Conservation (phyloP, 345 rosid genomes). For the Lepidium aucheri region DNA sequence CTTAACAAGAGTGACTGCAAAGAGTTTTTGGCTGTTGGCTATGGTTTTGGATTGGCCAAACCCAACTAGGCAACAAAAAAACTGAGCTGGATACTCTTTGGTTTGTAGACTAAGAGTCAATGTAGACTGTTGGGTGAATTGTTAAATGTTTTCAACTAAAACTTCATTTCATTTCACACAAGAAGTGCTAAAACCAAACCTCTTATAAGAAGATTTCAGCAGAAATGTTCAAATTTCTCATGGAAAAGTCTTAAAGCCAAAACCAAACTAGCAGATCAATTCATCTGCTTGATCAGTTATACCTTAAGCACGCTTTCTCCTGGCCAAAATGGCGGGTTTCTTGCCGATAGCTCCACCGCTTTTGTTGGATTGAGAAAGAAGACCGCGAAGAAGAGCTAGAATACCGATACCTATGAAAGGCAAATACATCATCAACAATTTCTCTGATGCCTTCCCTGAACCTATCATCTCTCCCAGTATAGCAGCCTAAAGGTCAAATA, state of each 20-base stretch:
- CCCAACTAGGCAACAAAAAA: neutral
- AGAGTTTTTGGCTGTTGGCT: neutral
- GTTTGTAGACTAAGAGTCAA: neutral
- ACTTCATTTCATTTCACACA: slow-evolving; percentile 1
- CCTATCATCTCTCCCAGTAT: slow-evolving; percentile 48
- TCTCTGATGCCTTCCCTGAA: slow-evolving; percentile 52
- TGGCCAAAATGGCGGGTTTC: slow-evolving; percentile 25
- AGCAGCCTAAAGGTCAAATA: slow-evolving; percentile 37
- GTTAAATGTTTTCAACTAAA: neutral
- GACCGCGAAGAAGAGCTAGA: slow-evolving; percentile 57
- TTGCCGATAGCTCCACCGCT: slow-evolving; percentile 19
- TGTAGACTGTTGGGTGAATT: neutral
- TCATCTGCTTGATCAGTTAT: neutral
- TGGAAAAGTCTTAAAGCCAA: neutral
- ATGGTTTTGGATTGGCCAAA: slow-evolving; percentile 4
- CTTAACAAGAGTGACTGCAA: neutral
- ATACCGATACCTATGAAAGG: slow-evolving; percentile 53
- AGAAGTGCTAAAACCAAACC: neutral
- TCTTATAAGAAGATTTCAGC: neutral
- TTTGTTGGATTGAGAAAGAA: slow-evolving; percentile 25
- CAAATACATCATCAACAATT: slow-evolving; percentile 42
- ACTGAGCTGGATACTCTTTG: neutral
- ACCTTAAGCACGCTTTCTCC: slow-evolving; percentile 57
- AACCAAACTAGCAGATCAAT: neutral
- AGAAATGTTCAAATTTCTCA: neutral